A percentile compares a stretch with the other conserved stretches of the same genome.
Conservation (phyloP, 2,329 filamentous ascomycete species). For the Didymella arachidicola region DNA sequence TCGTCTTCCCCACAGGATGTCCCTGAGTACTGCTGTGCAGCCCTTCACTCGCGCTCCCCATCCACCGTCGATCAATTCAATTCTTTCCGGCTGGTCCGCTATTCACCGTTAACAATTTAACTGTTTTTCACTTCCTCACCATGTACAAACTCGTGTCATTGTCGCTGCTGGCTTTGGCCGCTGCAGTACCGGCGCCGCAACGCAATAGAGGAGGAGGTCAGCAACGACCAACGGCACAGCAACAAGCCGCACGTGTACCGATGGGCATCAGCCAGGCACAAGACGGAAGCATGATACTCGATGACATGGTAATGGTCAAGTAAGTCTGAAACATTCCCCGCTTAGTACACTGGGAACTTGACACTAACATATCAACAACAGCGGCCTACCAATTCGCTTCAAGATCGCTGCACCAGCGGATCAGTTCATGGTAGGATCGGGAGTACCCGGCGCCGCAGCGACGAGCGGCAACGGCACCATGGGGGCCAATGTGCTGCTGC, state of each 20-base stretch:
- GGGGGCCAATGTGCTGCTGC: slow-evolving; percentile 64
- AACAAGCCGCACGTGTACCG: slow-evolving; percentile 46
- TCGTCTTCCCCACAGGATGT: slow-evolving; percentile 5
- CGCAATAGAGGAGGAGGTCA: slow-evolving; percentile 29
- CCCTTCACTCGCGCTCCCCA: not conserved
- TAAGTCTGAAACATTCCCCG: not conserved
- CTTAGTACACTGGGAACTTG: not conserved
- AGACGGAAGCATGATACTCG: slow-evolving; percentile 64
- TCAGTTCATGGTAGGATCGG: slow-evolving; percentile 60
- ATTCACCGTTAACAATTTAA: slow-evolving; percentile 9
- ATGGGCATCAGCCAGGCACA: slow-evolving; percentile 54
- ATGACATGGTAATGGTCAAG: slow-evolving; percentile 60
- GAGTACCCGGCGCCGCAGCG: slow-evolving; percentile 58
- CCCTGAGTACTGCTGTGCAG: slow-evolving; percentile 11
- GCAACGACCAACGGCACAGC: slow-evolving; percentile 40
- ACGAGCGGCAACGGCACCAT: slow-evolving; percentile 49
- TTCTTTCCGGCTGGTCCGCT: slow-evolving; percentile 39
- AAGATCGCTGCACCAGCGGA: slow-evolving; percentile 63
- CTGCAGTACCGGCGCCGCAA: slow-evolving; percentile 34
- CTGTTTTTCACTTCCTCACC: not conserved
- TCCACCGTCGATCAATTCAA: slow-evolving; percentile 8
- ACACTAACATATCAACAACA: slow-evolving; percentile 31
- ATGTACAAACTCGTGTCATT: slow-evolving; percentile 33
- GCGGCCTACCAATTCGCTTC: slow-evolving; percentile 63
- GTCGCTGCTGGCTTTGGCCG: slow-evolving; percentile 32